Base-by-base conservation (phyloP, 2,329 filamentous ascomycete species). In the Fusarium lateritium region DNA sequence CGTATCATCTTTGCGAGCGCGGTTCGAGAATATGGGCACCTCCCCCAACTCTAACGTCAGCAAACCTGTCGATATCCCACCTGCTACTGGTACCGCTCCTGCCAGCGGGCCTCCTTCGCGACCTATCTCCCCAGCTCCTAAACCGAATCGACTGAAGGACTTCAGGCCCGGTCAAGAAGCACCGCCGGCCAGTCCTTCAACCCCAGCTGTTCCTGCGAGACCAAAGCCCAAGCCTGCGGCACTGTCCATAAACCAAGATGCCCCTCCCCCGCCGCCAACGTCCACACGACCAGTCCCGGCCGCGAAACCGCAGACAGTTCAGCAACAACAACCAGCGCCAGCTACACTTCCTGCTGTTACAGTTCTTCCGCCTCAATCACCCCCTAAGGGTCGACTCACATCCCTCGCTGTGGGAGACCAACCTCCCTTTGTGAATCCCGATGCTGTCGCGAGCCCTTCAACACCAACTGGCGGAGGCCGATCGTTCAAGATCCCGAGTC, bases 1-100 rank as follows among this genome's bases (percentile, higher is more conserved):
- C 26, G 92, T 96, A 51, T 96, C 93, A 52, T 94, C 92, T 52
- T 84, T 96, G 64, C 87, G 91, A 65, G 93, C 92, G 67, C 90
- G 92, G 73, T 96, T 95, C 78, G 93, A 96, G 83, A 93, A 91
- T 76, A 89, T 95, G 72, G 76, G 74, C 65, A 62, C 67, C 53
- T 67, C 65, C 64, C 51, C 56, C 50, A 67, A 56, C 55, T 49
- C 42, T 28, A 73, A 40, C 62, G 65, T 52, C 69, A 72, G 56
- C 49, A 74, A 71, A 57, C 57, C 67, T 51, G 44, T 51, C 54
- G 68, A 74, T 55, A 26, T 62, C 52, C 67, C 72, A 22, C 55
- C 71, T 36, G 40, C 73, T 54, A 69, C 75, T 14, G 44, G 69
- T 54, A 69, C 75, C 15, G 44, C 70, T 42, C 68, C 75, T 49